Base-by-base conservation (phyloP, 345 rosid species). In the Rhodomyrtus tomentosa region DNA sequence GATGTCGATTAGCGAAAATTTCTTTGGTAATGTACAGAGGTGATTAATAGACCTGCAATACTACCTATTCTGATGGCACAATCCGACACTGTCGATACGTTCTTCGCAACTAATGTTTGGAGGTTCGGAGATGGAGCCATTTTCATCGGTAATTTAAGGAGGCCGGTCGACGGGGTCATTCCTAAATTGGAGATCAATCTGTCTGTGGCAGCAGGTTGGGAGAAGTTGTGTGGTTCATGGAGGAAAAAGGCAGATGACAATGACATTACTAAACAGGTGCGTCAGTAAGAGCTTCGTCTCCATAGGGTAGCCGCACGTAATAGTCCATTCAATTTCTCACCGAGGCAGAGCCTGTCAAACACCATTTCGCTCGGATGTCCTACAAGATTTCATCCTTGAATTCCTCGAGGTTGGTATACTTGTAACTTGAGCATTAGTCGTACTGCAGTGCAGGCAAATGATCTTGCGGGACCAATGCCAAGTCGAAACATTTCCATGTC, bases 71-170 rank as follows among this genome's bases (percentile, higher is more conserved):
- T 1, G 52, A 14, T 50, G 52, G 52, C 18, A 50, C 15, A 50
- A 50, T 1, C 5, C 20, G 52, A 50, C 15, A 14, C 52, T 5
- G 51, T 50, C 51, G 92, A 95, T 88, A 94, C 98, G 11, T 96
- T 96, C 86, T 96, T 94, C 45, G 98, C 98, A 4, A 95, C 98
- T 24, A 96, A 95, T 85, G 96, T 92, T 85, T 91, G 98, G 87
- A 91, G 99, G 83, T 96, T 96, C 85, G 99, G 98, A 82, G 99
- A 95, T 91, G 99, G 99, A 10, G 99, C 98, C 2, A 94, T 96
- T 81, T 96, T 93, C 87, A 89, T 96, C 80, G 98, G 99, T 62
- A 96, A 95, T 87, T 91, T 96, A 83, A 88, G 96, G 82, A 94
- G 85, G 83, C 98, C 11, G 4, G 86, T 96, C 53, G 95, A 93